phyloP scores from a whole-genome alignment of 805 yeast species.

The Ogataea sp. region DNA sequence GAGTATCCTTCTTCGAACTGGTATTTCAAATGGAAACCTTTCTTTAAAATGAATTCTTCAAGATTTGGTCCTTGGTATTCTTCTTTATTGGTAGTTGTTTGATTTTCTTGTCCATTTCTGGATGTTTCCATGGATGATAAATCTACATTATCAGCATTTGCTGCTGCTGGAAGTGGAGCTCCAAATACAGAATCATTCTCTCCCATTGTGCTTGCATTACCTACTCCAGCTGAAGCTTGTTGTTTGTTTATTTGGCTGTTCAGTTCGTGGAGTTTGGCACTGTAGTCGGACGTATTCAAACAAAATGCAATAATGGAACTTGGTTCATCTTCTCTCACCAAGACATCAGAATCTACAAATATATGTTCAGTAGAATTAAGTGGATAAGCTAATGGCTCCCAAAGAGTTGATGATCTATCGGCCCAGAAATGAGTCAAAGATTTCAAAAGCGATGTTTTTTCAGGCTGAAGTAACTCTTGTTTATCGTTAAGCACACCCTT shows the following conservation, averaged over 20 bases:
- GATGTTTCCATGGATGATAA: too few relatives aligned
- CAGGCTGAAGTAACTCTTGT: constrained; percentile 29
- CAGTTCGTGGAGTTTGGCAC: constrained; percentile 24
- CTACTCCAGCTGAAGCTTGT: constrained; percentile 11
- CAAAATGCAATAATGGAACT: constrained; percentile 92
- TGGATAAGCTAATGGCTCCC: constrained; percentile 90
- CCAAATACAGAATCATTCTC: neutral
- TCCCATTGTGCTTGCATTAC: constrained; percentile 10
- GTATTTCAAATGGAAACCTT: constrained; percentile 85
- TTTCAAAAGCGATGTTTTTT: constrained; percentile 70
- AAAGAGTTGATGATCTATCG: constrained; percentile 87
- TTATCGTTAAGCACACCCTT: neutral
- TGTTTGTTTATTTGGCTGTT: constrained; percentile 25
- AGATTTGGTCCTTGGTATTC: constrained; percentile 22
- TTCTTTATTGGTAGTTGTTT: too few relatives aligned
- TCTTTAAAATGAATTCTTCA: constrained; percentile 68
- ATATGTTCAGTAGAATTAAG: constrained; percentile 75
- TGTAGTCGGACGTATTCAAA: constrained; percentile 76
- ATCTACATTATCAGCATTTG: too few relatives aligned
- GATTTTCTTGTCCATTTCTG: too few relatives aligned
- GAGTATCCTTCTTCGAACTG: constrained; percentile 86
- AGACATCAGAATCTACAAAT: constrained; percentile 88
- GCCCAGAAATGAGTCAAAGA: constrained; percentile 93
- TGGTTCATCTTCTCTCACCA: constrained; percentile 95
- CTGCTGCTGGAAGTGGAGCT: too few relatives aligned